Percentiles rank a stretch among this genome's conserved stretches.
Conservation (phyloP, 352 stramenopile genomes). For the Globisporangium echinulatum region DNA sequence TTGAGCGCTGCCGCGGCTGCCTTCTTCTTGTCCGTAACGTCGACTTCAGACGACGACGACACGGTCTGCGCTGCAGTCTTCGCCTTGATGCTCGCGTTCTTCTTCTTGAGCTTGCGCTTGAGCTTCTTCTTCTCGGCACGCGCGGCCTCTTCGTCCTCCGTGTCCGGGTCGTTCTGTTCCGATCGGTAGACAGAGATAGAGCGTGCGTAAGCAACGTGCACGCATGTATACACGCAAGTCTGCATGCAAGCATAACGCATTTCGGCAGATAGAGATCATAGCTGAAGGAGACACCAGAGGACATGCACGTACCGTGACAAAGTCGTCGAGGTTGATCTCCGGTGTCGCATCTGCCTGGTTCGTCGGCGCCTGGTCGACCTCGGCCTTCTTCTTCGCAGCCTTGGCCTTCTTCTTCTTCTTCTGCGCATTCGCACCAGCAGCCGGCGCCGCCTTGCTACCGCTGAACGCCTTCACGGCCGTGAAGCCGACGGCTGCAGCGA, state of each 20-base stretch:
- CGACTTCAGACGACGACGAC: slow-evolving; percentile 24
- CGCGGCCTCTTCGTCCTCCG: slow-evolving; percentile 72
- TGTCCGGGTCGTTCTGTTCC: slow-evolving; percentile 59
- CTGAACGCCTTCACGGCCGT: slow-evolving; percentile 60
- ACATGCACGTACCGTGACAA: slow-evolving; percentile 27
- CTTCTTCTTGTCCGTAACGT: slow-evolving; percentile 45
- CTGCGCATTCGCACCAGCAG: slow-evolving; percentile 25
- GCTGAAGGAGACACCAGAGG: neutral
- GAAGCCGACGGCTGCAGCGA: slow-evolving; percentile 61
- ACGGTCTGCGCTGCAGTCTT: slow-evolving; percentile 11
- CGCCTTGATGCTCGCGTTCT: slow-evolving; percentile 60
- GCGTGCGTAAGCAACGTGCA: slow-evolving; percentile 2
- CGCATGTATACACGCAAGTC: neutral
- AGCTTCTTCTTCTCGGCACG: slow-evolving; percentile 74
- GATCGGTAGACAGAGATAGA: neutral
- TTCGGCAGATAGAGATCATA: too few relatives aligned
- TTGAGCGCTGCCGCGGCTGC: slow-evolving; percentile 31
- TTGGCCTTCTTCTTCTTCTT: slow-evolving; percentile 69
- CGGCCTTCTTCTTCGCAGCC: slow-evolving; percentile 20
- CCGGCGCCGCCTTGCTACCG: slow-evolving; percentile 25
- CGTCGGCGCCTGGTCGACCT: slow-evolving; percentile 12
- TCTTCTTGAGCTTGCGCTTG: slow-evolving; percentile 82
- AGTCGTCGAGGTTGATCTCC: slow-evolving; percentile 65
- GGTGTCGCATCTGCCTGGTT: slow-evolving; percentile 25
- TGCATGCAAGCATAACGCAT: neutral